A percentile compares a stretch with the other conserved stretches of the same genome.
phyloP scores from a whole-genome alignment of 176 grass and related monocot genomes.

The Triticum urartu region DNA sequence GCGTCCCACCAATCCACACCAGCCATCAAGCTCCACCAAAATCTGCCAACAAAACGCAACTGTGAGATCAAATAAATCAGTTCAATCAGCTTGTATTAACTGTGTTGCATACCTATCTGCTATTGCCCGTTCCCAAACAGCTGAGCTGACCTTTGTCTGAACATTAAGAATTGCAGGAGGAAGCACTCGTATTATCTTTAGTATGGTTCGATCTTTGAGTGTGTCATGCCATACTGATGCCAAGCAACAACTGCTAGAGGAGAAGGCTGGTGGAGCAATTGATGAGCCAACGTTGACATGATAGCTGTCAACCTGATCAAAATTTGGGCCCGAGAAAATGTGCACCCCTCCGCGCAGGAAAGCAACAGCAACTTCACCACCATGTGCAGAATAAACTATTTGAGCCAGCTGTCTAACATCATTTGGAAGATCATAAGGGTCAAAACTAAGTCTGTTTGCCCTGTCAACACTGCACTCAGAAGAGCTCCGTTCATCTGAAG shows the following conservation, averaged over 20 bases:
- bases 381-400: constrained; percentile 96
- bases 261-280: constrained; percentile 96
- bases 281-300: constrained; percentile 96
- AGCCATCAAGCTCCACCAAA: constrained; percentile 97
- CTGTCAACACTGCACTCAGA: constrained; percentile 96
- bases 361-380: constrained; percentile 88
- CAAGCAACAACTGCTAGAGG: constrained; percentile 88
- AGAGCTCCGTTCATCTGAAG: constrained; percentile 81
- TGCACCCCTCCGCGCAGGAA: constrained; percentile 95
- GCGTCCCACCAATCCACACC: constrained; percentile 99
- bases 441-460: constrained; percentile 86
- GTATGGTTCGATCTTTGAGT: constrained; percentile 82
- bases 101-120: constrained; percentile 74
- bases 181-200: constrained; percentile 97
- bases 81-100: constrained; percentile 30
- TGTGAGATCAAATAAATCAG: background rate
- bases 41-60: constrained; percentile 45
- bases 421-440: constrained; percentile 95
- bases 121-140: constrained; percentile 90
- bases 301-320: constrained; percentile 91
- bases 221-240: constrained; percentile 99
- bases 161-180: constrained; percentile 76
- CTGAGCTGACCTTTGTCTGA: constrained; percentile 76
- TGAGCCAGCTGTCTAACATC: constrained; percentile 95
- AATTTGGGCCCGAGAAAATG: constrained; percentile 89